These are phyloP conservation scores for Tulasnella sp. DNA, from an alignment of 768 basidiomycete species.

Conservation along the genomic window DNA sequence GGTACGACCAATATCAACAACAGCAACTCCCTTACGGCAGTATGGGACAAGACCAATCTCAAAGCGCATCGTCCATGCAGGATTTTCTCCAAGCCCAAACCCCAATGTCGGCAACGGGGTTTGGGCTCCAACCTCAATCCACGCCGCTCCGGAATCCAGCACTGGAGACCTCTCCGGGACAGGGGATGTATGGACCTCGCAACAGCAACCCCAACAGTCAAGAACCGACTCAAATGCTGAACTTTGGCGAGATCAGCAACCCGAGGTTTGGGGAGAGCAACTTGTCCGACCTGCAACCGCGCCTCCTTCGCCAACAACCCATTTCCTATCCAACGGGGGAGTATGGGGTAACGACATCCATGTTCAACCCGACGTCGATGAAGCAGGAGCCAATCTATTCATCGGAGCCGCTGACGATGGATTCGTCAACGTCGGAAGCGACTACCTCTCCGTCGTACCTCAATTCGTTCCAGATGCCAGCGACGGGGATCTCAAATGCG, in stretches of 20 bases:
- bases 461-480: constrained; percentile 3
- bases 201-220: not conserved
- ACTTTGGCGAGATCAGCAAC: not conserved
- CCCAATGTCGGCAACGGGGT: constrained; percentile 11
- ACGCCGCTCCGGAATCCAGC: not conserved
- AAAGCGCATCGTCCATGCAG: not conserved
- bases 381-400: not conserved
- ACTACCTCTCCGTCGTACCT: not conserved
- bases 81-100: constrained; percentile 13
- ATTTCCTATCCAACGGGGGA: not conserved
- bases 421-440: not conserved
- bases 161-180: not conserved
- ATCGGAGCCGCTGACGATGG: not conserved
- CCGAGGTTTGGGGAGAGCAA: not conserved
- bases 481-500: constrained; percentile 2
- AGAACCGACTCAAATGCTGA: not conserved
- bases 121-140: constrained; percentile 7
- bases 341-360: constrained; percentile 6
- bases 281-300: constrained; percentile 9
- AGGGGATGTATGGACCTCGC: not conserved
- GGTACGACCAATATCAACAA: not conserved
- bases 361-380: not conserved
- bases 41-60: not conserved
- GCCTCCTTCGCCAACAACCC: constrained; percentile 7
- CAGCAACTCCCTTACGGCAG: not conserved